Evolutionary conservation across 306 rosid genomes (phyloP), one percentile per base, ranked within the genome.

Genomic region (Potentilla sterilis): DNA sequence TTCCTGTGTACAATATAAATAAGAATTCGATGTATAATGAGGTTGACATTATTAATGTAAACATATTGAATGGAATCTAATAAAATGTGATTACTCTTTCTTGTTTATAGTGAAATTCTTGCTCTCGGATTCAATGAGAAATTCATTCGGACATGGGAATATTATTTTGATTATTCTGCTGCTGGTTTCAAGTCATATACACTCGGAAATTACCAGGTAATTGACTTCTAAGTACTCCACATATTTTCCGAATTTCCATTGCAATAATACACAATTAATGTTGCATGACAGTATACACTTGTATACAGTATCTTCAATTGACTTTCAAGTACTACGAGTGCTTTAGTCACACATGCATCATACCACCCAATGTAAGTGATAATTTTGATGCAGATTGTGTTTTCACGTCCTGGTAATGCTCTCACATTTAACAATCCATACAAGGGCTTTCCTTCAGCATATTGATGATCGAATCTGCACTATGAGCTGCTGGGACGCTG

Each of bases 91-190:
- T 57, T 3, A 7, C 11, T 49, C 10, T 57, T 32, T 0, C 2
- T 35, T 21, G 76, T 46, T 41, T 77, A 41, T 76, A 92, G 97
- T 15, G 80, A 92, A 74, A 85, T 92, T 34, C 74, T 85, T 34
- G 85, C 83, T 44, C 96, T 90, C 0, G 89, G 93, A 44, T 95
- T 92, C 63, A 58, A 90, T 51, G 92, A 90, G 55, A 86, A 89
- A 19, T 92, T 95, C 86, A 86, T 92, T 11, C 83, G 93, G 67
- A 90, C 95, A 18, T 92, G 98, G 97, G 96, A 95, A 72, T 95
- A 90, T 61, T 94, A 90, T 75, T 91, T 94, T 81, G 96, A 92
- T 79, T 90, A 94, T 61, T 81, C 89, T 41, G 91, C 82, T 11
- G 93, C 96, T 1, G 97, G 96, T 73, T 95, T 95, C 64, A 87